Percentiles rank a stretch among this genome's conserved stretches.
phyloP scores from a whole-genome alignment of 1,139 yeast species.

The Candida frijolesensis region DNA sequence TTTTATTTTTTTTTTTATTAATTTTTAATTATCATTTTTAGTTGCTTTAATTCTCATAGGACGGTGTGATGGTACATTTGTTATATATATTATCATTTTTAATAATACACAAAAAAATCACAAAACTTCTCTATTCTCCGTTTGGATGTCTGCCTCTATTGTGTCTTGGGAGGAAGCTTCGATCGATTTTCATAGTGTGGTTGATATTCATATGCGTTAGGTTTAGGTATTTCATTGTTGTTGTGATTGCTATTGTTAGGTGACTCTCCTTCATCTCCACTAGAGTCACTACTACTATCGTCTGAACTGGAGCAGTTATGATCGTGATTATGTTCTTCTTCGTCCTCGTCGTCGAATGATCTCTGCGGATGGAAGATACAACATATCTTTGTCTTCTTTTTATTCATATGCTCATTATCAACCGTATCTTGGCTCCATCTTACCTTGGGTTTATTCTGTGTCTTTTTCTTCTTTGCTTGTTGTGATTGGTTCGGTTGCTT shows the following conservation, averaged over 20 bases:
- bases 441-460: conserved; percentile 51
- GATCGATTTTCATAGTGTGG: conserved; percentile 55
- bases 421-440: conserved; percentile 84
- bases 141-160: background rate
- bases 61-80: background rate
- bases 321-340: conserved; percentile 10
- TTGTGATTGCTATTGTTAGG: conserved; percentile 5
- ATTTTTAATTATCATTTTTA: background rate
- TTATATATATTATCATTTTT: background rate
- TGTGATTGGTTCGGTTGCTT: background rate
- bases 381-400: conserved; percentile 90
- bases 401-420: conserved; percentile 86
- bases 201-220: conserved; percentile 77
- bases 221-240: conserved; percentile 26
- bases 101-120: background rate
- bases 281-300: conserved; percentile 34
- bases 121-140: background rate
- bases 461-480: conserved; percentile 21
- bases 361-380: conserved; percentile 89
- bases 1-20: background rate
- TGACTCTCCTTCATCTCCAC: conserved; percentile 27
- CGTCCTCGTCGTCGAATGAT: conserved; percentile 59
- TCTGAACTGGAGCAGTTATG: conserved; percentile 37
- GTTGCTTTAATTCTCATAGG: background rate
- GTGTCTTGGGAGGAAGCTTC: conserved; percentile 8